A percentile compares a stretch with the other conserved stretches of the same genome.
These are phyloP conservation scores for Fusarium papillatum DNA, from an alignment of 2,329 filamentous ascomycete genomes.

Conservation along the genomic window DNA sequence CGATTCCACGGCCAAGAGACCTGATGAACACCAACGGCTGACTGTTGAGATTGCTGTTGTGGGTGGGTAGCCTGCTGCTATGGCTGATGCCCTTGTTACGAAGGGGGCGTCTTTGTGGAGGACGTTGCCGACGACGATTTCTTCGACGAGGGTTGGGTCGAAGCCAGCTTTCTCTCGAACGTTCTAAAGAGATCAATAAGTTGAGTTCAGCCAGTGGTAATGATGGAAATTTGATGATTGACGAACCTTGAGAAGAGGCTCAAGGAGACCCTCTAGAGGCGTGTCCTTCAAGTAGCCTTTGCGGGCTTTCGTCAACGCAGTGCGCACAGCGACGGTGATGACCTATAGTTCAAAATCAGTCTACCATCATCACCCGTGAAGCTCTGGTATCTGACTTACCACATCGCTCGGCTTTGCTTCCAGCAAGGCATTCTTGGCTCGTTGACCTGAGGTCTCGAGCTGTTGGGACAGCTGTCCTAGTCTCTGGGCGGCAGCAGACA, in stretches of 20 bases:
- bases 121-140: neutral
- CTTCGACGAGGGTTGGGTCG: neutral
- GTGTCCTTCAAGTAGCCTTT: neutral
- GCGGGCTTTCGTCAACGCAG: neutral
- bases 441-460: neutral
- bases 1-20: neutral
- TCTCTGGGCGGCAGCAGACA: neutral
- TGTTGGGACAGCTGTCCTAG: neutral
- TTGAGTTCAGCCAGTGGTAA: neutral
- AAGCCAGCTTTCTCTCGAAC: neutral
- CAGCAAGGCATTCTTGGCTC: neutral
- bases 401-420: neutral
- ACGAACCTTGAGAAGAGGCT: neutral
- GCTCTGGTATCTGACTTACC: neutral
- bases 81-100: neutral
- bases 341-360: neutral
- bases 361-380: accelerated
- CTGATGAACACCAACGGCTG: neutral
- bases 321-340: neutral
- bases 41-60: neutral
- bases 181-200: neutral
- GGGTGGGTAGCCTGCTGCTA: neutral
- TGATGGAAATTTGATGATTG: neutral
- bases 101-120: neutral
- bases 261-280: neutral